Evolutionary conservation across 345 rosid species (phyloP), one percentile per base, ranked within the genome.

Genomic region (Turritis glabra): DNA sequence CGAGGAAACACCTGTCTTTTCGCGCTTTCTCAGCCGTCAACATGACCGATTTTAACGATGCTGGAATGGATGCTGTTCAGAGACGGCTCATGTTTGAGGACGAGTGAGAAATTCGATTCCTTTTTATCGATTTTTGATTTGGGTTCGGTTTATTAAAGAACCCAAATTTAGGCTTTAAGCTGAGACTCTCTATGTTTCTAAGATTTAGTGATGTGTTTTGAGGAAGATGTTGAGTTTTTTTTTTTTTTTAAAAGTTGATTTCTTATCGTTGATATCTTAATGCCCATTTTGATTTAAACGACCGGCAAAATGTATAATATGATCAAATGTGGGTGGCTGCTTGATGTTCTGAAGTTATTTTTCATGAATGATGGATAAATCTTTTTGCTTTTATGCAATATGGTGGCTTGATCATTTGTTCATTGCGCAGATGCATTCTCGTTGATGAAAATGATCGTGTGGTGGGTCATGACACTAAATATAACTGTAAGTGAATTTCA

Each of bases 21-120:
- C 66, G 44, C 41, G 13, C 27, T 61, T 8, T 71, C 62, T 13
- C 81, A 30, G 21, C 80, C 35, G 32, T 82, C 80, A 8, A 80
- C 88, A 87, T 85, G 93, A 80, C 66, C 2, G 90, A 82, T 67
- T 54, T 77, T 55, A 63, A 82, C 29, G 93, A 88, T 61, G 84
- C 87, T 22, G 90, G 86, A 80, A 94, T 94, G 97, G 98, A 94
- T 79, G 98, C 97, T 44, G 98, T 94, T 71, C 97, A 94, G 85
- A 79, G 97, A 38, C 97, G 98, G 78, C 98, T 90, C 84, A 91
- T 94, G 98, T 91, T 94, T 38, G 97, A 90, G 25, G 98, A 94
- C 81, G 95, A 94, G 98, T 81, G 75, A 64, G 80, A 60, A 38
- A 53, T 64, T 75, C 38, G 15, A 29, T 64, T 59, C 55, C 35